Evolutionary conservation across 2,329 filamentous ascomycete species (phyloP).

Genomic region (Sphaerulina vaccinii): DNA sequence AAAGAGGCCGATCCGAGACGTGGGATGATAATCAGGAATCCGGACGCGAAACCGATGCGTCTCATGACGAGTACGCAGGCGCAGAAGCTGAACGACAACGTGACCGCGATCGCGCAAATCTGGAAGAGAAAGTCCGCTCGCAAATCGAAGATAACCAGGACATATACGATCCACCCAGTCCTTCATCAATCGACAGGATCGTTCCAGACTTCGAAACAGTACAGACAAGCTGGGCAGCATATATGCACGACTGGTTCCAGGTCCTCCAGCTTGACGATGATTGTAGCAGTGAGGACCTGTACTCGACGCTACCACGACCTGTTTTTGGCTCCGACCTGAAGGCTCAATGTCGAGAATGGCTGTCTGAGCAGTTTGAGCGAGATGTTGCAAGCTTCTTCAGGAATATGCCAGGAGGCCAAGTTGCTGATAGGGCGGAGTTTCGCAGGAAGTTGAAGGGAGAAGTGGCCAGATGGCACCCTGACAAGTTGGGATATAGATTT

Average conservation of each 20-base stretch:
- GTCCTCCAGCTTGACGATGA: constrained; percentile 1
- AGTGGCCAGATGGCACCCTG: constrained; percentile 3
- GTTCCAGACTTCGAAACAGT: neutral
- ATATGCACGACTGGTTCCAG: constrained; percentile 6
- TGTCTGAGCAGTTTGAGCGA: constrained; percentile 1
- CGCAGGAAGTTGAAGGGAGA: constrained; percentile 10
- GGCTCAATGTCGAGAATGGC: neutral
- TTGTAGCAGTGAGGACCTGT: neutral
- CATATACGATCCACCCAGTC: neutral
- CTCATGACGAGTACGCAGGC: neutral
- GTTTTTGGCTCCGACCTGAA: neutral
- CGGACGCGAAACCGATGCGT: neutral
- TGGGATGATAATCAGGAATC: neutral
- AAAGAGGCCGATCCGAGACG: neutral
- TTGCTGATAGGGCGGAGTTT: neutral
- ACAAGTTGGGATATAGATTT: constrained; percentile 10
- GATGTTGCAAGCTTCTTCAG: constrained; percentile 10
- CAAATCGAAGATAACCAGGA: neutral
- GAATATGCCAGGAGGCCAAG: constrained; percentile 6
- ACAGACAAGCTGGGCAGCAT: constrained; percentile 7
- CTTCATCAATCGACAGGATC: neutral
- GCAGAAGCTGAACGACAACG: neutral
- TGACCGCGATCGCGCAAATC: neutral
- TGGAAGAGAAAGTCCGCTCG: constrained; percentile 5
- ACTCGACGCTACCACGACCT: neutral